phyloP scores from a whole-genome alignment of 1,284 basidiomycete species.

The Pulchroboletus neoregius region DNA sequence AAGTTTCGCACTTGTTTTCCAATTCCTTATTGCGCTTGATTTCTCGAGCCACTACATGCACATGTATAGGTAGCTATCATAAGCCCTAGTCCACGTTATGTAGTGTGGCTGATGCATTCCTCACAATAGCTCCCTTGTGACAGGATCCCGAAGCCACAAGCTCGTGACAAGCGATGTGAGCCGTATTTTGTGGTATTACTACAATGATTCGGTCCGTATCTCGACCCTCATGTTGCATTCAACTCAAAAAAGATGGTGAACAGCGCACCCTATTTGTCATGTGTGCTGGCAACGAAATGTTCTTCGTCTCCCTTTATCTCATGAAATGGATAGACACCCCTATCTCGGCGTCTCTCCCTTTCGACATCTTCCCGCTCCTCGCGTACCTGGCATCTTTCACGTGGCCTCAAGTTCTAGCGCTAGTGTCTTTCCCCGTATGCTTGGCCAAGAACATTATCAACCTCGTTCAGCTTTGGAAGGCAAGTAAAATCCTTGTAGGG shows the following conservation, averaged over 20 bases:
- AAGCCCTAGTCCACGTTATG: not conserved
- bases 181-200: conserved; percentile 89
- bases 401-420: conserved; percentile 80
- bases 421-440: conserved; percentile 69
- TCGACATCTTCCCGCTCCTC: conserved; percentile 26
- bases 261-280: conserved; percentile 87
- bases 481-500: conserved; percentile 90
- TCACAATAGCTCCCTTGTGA: conserved; percentile 76
- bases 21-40: conserved; percentile 95
- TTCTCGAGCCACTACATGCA: conserved; percentile 99
- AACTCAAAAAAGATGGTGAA: not conserved
- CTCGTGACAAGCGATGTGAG: conserved; percentile 88
- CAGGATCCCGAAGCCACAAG: conserved; percentile 93
- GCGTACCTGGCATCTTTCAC: conserved; percentile 42
- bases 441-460: conserved; percentile 92
- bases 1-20: conserved; percentile 78
- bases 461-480: conserved; percentile 97
- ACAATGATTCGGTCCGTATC: conserved; percentile 76
- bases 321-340: conserved; percentile 81
- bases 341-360: conserved; percentile 36
- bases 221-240: conserved; percentile 3
- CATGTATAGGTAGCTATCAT: conserved; percentile 86
- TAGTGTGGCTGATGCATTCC: conserved; percentile 6
- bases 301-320: conserved; percentile 95
- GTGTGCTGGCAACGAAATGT: conserved; percentile 96